A percentile compares a stretch with the other conserved stretches of the same genome.
Conservation (phyloP, 1,139 yeast species). For the Blastobotrys ciferrii region DNA sequence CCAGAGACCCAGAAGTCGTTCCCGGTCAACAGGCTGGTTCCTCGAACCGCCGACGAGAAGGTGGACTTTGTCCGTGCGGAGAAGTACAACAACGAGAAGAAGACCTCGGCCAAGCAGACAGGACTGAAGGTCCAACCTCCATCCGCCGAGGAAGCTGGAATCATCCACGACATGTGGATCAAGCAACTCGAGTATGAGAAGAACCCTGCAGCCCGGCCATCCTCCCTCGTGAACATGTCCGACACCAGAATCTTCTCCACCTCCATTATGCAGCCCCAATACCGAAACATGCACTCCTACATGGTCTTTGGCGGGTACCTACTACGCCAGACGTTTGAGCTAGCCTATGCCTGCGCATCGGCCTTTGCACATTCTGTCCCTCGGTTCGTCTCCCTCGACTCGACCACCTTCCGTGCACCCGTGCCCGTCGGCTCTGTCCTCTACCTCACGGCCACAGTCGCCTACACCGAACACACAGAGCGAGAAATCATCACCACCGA, state of each 20-base stretch:
- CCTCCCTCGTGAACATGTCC: conserved; percentile 56
- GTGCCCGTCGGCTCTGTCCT: conserved; percentile 93
- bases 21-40: conserved; percentile 77
- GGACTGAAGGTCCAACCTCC: conserved; percentile 63
- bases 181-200: conserved; percentile 26
- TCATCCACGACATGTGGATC: conserved; percentile 75
- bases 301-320: conserved; percentile 94
- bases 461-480: conserved; percentile 54
- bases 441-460: conserved; percentile 75
- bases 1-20: conserved; percentile 85
- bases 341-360: conserved; percentile 90
- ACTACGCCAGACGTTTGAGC: conserved; percentile 86
- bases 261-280: conserved; percentile 92
- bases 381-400: conserved; percentile 82
- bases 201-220: conserved; percentile 37
- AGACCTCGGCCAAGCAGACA: conserved; percentile 65
- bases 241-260: conserved; percentile 72
- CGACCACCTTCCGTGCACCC: conserved; percentile 87
- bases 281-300: conserved; percentile 87
- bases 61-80: conserved; percentile 84
- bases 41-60: conserved; percentile 73
- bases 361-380: conserved; percentile 83
- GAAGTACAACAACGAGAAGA: conserved; percentile 81
- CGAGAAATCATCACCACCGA: conserved; percentile 20
- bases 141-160: conserved; percentile 59